These are phyloP conservation scores for Xylariaceae sp. DNA, from an alignment of 2,329 filamentous ascomycete species.

Conservation along the genomic window DNA sequence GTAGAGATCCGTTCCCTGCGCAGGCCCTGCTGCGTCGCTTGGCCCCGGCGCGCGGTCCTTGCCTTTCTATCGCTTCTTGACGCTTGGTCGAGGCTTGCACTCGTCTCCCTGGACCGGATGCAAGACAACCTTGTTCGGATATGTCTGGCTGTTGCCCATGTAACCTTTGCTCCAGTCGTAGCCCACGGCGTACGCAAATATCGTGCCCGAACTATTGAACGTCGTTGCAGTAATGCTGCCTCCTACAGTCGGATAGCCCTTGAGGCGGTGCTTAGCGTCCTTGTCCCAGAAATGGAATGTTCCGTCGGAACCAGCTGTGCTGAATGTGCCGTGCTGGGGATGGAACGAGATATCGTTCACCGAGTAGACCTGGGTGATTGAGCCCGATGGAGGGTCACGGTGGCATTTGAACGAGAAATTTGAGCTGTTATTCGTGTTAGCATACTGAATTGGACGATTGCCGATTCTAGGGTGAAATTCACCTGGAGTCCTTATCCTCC, in stretches of 20 bases:
- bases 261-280: conserved; percentile 81
- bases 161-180: conserved; percentile 99
- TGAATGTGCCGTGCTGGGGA: conserved; percentile 95
- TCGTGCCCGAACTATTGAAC: conserved; percentile 83
- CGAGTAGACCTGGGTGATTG: conserved; percentile 83
- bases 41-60: too few relatives aligned
- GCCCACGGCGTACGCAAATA: conserved; percentile 85
- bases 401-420: conserved; percentile 99
- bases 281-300: conserved; percentile 98
- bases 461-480: conserved; percentile 25
- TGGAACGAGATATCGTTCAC: conserved; percentile 99
- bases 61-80: conserved; percentile 58
- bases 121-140: conserved; percentile 79
- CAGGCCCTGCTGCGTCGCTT: too few relatives aligned
- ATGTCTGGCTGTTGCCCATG: conserved; percentile 70
- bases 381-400: conserved; percentile 71
- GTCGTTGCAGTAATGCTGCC: conserved; percentile 85
- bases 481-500: conserved; percentile 86
- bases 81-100: conserved; percentile 57
- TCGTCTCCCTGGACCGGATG: conserved; percentile 66
- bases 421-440: conserved; percentile 45
- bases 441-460: not conserved
- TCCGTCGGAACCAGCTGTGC: conserved; percentile 89
- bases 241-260: conserved; percentile 80
- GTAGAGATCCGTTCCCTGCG: too few relatives aligned